phyloP scores from a whole-genome alignment of 495 filamentous ascomycete species.

The Pyrenula massariospora region DNA sequence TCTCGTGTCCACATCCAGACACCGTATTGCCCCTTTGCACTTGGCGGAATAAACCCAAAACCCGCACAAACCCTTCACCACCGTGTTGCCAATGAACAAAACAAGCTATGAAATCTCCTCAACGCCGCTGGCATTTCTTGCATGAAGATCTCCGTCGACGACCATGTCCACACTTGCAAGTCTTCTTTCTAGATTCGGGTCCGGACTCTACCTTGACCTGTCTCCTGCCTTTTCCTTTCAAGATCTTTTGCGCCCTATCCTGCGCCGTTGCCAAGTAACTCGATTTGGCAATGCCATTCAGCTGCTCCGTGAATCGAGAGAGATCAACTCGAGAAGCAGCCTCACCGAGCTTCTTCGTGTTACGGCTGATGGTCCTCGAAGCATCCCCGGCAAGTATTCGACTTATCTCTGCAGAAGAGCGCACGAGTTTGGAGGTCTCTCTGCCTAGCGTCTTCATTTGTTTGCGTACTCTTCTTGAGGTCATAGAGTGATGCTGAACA shows the following conservation, averaged over 20 bases:
- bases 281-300: constrained; percentile 20
- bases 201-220: neutral
- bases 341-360: constrained; percentile 18
- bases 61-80: too few species aligned
- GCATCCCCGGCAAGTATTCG: neutral
- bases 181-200: neutral
- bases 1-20: neutral
- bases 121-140: neutral
- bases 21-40: neutral
- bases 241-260: constrained; percentile 20
- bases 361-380: constrained; percentile 1
- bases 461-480: neutral
- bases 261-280: constrained; percentile 26
- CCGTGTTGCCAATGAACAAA: too few species aligned
- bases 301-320: constrained; percentile 16
- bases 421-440: neutral
- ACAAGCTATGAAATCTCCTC: too few species aligned
- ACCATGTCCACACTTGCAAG: neutral
- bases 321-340: constrained; percentile 17
- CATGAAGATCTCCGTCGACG: neutral
- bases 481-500: neutral
- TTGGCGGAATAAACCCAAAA: neutral
- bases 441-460: neutral
- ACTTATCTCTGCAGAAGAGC: neutral
- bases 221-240: neutral